A percentile compares a stretch with the other conserved stretches of the same genome.
Evolutionary conservation across 129 eudicot species (phyloP).

Genomic region (Ambrosia artemisiifolia): DNA sequence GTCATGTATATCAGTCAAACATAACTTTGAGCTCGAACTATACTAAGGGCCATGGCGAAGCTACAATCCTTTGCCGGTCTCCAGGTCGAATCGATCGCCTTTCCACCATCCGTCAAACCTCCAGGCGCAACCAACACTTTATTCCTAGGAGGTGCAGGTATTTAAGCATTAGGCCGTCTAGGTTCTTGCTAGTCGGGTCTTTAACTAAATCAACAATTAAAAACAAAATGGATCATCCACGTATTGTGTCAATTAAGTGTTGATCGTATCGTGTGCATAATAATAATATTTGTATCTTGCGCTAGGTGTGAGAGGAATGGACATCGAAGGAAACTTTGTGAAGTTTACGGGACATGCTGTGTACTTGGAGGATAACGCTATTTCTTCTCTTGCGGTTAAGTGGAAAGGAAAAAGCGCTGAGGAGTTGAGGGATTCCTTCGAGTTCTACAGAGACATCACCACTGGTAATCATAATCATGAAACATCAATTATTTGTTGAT

Average conservation of each 20-base stretch:
- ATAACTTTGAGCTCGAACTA: neutral
- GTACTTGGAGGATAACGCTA: constrained; percentile 65
- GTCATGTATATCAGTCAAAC: neutral
- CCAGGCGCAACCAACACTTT: constrained; percentile 55
- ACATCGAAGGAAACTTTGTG: constrained; percentile 58
- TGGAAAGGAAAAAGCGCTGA: constrained; percentile 80
- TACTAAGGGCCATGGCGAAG: constrained; percentile 29
- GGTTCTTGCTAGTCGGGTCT: no score
- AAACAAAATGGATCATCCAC: no score
- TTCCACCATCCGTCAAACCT: constrained; percentile 68
- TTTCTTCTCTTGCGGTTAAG: constrained; percentile 57
- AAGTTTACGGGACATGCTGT: constrained; percentile 81
- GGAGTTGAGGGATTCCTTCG: constrained; percentile 57
- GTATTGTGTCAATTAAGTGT: neutral
- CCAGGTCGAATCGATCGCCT: constrained; percentile 53
- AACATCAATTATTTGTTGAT: no score
- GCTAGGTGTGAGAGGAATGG: constrained; percentile 82
- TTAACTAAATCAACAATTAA: no score
- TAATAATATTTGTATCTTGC: constrained; percentile 11
- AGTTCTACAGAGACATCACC: constrained; percentile 63
- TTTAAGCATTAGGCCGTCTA: no score
- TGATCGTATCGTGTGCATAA: neutral
- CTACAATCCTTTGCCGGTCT: constrained; percentile 38
- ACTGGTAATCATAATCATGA: constrained; percentile 41
- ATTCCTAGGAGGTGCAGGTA: constrained; percentile 96